Conservation (phyloP, 2,329 filamentous ascomycete species). For the Coniella lustricola region DNA sequence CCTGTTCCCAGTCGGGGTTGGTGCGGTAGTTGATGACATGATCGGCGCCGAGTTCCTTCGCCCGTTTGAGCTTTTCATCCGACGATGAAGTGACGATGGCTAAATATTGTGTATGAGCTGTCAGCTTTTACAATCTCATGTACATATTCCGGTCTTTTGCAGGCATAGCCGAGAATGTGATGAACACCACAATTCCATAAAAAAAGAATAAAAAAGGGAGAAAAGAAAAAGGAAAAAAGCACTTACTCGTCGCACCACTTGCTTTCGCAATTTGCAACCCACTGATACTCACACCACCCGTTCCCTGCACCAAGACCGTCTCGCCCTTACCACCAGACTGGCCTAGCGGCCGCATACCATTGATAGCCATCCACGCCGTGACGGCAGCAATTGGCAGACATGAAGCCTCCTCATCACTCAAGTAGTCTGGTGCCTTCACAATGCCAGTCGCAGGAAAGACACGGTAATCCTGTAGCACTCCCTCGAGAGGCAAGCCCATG, state of each 20-base stretch:
- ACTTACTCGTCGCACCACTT: conserved; percentile 38
- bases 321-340: conserved; percentile 39
- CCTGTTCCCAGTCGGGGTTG: conserved; percentile 43
- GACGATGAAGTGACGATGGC: conserved; percentile 49
- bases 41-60: conserved; percentile 44
- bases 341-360: conserved; percentile 50
- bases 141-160: no score
- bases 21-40: conserved; percentile 47
- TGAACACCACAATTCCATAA: no score
- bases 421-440: conserved; percentile 48
- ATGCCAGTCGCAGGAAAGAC: conserved; percentile 51
- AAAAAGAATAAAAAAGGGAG: conserved; percentile 10
- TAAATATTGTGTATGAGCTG: no score
- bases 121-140: no score
- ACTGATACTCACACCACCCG: conserved; percentile 44
- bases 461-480: conserved; percentile 52
- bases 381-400: conserved; percentile 55
- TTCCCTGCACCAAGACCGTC: conserved; percentile 46
- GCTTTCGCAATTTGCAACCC: conserved; percentile 49
- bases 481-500: conserved; percentile 53
- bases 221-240: conserved; percentile 17
- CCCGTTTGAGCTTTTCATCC: conserved; percentile 41
- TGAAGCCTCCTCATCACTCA: conserved; percentile 52
- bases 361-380: conserved; percentile 60
- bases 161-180: conserved; percentile 19